Conservation (phyloP, 139 green algal species). For the Eudorina sp. region DNA sequence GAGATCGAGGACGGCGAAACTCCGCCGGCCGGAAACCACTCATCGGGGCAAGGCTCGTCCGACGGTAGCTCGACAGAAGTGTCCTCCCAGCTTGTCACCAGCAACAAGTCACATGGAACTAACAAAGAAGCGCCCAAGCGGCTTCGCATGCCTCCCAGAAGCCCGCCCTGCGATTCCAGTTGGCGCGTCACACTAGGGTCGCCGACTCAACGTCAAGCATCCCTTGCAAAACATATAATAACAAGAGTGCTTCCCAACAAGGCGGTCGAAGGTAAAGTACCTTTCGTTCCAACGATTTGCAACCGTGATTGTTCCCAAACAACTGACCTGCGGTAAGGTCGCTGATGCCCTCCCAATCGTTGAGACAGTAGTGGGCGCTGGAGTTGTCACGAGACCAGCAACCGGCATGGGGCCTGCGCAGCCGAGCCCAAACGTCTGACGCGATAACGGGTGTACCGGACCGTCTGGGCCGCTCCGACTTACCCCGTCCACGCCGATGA, state of each 20-base stretch:
- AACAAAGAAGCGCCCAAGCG: not conserved
- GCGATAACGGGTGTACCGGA: not conserved
- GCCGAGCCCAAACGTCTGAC: no score
- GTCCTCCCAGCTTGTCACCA: constrained; percentile 30
- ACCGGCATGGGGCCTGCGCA: not conserved
- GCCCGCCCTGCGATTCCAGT: constrained; percentile 3
- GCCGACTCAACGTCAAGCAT: no score
- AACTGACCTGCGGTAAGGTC: no score
- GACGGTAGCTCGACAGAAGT: not conserved
- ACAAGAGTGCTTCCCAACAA: no score
- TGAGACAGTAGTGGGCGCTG: not conserved
- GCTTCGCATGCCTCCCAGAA: not conserved
- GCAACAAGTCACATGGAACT: constrained; percentile 6
- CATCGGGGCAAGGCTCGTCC: not conserved
- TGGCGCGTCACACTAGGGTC: no score
- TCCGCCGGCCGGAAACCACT: constrained; percentile 1
- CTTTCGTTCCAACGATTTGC: no score
- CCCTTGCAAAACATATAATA: no score
- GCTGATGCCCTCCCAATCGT: no score
- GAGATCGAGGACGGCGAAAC: constrained; percentile 13
- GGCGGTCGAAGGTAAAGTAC: no score
- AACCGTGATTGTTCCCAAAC: no score
- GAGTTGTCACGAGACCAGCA: not conserved
- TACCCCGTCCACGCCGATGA: not conserved
- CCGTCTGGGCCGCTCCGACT: not conserved